Percentiles rank a stretch among this genome's conserved stretches.
Conservation (phyloP, 2,329 filamentous ascomycete species). For the Celoporthe dispersa region DNA sequence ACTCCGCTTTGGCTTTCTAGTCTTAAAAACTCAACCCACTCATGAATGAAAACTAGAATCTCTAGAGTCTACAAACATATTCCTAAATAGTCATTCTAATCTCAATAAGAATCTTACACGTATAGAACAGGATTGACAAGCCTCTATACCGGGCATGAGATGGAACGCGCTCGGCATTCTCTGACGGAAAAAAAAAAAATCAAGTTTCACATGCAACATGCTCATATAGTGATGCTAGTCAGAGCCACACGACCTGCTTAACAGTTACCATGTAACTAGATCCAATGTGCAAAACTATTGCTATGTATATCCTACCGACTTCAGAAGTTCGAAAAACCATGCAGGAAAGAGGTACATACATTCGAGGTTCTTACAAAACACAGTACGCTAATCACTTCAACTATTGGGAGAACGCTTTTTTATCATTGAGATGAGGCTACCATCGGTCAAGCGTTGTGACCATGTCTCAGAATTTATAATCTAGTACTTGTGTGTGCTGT, state of each 20-base stretch:
- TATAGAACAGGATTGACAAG: background rate
- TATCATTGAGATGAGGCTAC: no score
- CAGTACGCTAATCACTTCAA: no score
- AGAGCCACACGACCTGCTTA: background rate
- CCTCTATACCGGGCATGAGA: background rate
- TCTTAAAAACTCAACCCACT: background rate
- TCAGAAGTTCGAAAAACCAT: background rate
- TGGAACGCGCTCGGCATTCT: background rate
- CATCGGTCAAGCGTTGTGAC: no score
- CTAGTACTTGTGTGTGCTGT: background rate
- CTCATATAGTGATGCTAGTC: background rate
- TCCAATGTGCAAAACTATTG: background rate
- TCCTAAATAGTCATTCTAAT: background rate
- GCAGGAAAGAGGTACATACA: background rate
- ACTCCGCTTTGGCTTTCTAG: no score
- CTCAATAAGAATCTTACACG: background rate
- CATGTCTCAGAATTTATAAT: background rate
- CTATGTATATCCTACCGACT: background rate
- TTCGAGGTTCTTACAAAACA: no score
- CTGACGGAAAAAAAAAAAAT: background rate
- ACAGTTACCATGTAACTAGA: background rate
- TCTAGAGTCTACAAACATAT: background rate
- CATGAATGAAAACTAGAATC: background rate
- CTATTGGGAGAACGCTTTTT: no score
- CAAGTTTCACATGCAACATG: background rate